A percentile compares a stretch with the other conserved stretches of the same genome.
phyloP scores from a whole-genome alignment of 2,329 filamentous ascomycete species.

The Fusarium verrucosum region DNA sequence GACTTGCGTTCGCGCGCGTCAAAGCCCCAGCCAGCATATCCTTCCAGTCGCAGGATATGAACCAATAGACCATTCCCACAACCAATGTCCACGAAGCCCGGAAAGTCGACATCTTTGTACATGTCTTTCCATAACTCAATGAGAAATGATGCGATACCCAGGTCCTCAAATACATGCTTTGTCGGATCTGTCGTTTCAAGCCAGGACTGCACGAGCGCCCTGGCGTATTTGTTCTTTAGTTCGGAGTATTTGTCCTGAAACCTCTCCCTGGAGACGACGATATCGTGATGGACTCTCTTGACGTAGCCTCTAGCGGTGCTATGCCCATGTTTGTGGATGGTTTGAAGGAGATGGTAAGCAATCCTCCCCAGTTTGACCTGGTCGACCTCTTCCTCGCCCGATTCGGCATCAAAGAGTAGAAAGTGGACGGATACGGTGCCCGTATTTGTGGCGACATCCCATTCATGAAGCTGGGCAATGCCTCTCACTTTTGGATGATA shows the following conservation, averaged over 20 bases:
- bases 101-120: slow-evolving; percentile 72
- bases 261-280: slow-evolving; percentile 76
- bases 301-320: slow-evolving; percentile 73
- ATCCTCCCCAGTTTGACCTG: slow-evolving; percentile 69
- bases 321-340: slow-evolving; percentile 77
- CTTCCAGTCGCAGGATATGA: slow-evolving; percentile 81
- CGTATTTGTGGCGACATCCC: slow-evolving; percentile 53
- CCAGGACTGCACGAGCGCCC: slow-evolving; percentile 77
- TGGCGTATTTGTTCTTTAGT: slow-evolving; percentile 83
- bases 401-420: slow-evolving; percentile 55
- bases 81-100: slow-evolving; percentile 94
- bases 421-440: slow-evolving; percentile 70
- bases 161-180: slow-evolving; percentile 96
- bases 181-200: slow-evolving; percentile 84
- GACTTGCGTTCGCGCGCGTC: slow-evolving; percentile 88
- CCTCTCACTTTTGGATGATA: slow-evolving; percentile 84
- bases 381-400: slow-evolving; percentile 37
- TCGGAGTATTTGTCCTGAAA: slow-evolving; percentile 85
- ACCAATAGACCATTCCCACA: slow-evolving; percentile 95
- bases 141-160: slow-evolving; percentile 89
- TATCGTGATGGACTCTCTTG: slow-evolving; percentile 86
- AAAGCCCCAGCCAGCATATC: slow-evolving; percentile 88
- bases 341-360: slow-evolving; percentile 72
- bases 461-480: slow-evolving; percentile 80
- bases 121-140: slow-evolving; percentile 91